Conservation (phyloP, 257 asterid species). For the Solanum paucissectum region DNA sequence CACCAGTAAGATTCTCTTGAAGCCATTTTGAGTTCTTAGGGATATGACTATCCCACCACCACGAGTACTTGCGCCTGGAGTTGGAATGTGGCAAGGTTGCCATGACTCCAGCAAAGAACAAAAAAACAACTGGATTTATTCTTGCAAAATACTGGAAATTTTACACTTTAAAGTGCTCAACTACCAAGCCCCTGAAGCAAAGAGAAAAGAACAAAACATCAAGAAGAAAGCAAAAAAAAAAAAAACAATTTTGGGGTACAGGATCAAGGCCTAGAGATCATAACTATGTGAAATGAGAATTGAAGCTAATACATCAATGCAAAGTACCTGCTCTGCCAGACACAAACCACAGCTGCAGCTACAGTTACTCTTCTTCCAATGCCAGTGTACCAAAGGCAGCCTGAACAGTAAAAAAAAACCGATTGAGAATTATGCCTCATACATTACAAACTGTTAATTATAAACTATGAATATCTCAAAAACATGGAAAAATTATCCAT, state of each 20-base stretch:
- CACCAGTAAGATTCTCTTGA: slow-evolving; percentile 86
- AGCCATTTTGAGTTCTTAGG: slow-evolving; percentile 98
- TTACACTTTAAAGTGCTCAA: neutral
- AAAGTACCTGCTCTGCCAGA: neutral
- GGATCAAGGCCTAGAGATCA: slow-evolving; percentile 22
- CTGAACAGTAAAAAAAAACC: neutral
- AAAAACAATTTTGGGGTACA: neutral
- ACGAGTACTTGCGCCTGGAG: slow-evolving; percentile 65
- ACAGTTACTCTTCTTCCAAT: neutral
- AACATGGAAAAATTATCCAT: neutral
- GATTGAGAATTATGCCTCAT: neutral
- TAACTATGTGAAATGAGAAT: neutral
- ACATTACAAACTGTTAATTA: neutral
- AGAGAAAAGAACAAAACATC: neutral
- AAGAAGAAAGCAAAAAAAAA: neutral
- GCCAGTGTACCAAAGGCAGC: neutral
- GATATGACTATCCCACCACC: slow-evolving; percentile 99
- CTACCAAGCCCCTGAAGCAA: neutral
- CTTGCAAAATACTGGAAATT: slow-evolving; percentile 14
- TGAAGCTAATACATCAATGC: neutral
- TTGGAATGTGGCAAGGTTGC: slow-evolving; percentile 49
- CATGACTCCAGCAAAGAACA: slow-evolving; percentile 50
- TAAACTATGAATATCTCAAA: no score
- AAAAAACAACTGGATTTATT: slow-evolving; percentile 19
- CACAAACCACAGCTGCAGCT: neutral